Evolutionary conservation across 257 asterid species (phyloP).

Genomic region (Leonotis leonurus): DNA sequence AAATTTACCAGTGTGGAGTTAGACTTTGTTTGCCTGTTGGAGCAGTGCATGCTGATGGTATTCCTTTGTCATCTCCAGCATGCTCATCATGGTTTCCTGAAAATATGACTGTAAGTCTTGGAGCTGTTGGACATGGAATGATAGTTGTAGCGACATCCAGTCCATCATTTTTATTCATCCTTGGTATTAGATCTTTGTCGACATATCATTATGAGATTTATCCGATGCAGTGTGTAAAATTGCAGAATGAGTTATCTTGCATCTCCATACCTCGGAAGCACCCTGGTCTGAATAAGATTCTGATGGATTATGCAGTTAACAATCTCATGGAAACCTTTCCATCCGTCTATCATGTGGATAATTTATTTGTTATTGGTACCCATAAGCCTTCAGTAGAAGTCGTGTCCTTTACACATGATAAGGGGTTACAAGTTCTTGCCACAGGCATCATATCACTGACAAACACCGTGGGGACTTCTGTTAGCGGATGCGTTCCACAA

Average conservation of each 20-base stretch:
- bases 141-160: constrained; percentile 77
- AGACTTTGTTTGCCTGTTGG: constrained; percentile 66
- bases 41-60: constrained; percentile 47
- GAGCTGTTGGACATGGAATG: constrained; percentile 86
- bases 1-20: constrained; percentile 74
- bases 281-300: constrained; percentile 27
- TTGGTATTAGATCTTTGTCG: constrained; percentile 54
- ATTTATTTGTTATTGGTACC: constrained; percentile 71
- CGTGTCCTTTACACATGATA: constrained; percentile 54
- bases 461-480: constrained; percentile 61
- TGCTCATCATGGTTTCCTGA: constrained; percentile 70
- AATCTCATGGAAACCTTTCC: constrained; percentile 24
- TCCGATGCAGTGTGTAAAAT: constrained; percentile 63
- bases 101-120: constrained; percentile 66
- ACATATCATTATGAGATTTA: constrained; percentile 44
- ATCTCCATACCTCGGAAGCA: constrained; percentile 64
- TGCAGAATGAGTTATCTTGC: constrained; percentile 90
- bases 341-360: constrained; percentile 32
- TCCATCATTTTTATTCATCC: constrained; percentile 68
- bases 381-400: constrained; percentile 97
- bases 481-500: constrained; percentile 90
- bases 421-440: constrained; percentile 64
- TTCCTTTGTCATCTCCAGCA: constrained; percentile 49
- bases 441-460: constrained; percentile 66
- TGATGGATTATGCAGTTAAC: constrained; percentile 31